Base-by-base conservation (phyloP, 208 protist genomes). In the Leishmania guyanensis region DNA sequence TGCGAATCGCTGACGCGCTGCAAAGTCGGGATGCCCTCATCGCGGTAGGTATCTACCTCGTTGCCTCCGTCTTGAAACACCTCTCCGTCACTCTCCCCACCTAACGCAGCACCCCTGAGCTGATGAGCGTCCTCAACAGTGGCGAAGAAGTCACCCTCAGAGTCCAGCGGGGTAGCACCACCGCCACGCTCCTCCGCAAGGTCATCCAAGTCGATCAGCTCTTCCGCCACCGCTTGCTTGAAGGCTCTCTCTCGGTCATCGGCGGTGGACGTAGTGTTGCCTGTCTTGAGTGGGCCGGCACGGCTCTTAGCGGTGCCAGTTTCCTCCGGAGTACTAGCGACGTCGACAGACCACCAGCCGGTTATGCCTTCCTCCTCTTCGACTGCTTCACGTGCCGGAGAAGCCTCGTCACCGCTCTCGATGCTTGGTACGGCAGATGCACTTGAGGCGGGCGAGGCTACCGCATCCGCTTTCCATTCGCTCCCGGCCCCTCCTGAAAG, bases 201-300 rank as follows among this genome's bases (percentile, higher is more conserved):
- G 0, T 39, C 60, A 0, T 88, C 84, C 29, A 88, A 36, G 20
- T 43, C 84, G 53, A 88, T 81, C 48, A 88, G 43, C 12, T 88
- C 84, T 33, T 88, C 84, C 36, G 62, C 10, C 6, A 88, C 36
- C 1, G 80, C 79, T 68, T 76, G 84, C 64, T 73, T 43, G 26
- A 84, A 81, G 2, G 22, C 46, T 8, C 69, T 48, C 5, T 78
- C 54, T 33, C 83, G 73, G 33, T 66, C 56, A 3, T 68, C 20
- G n/a, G 26, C 12, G 22, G 66, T 46, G 17, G 39, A 74, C 56
- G 36, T 53, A 6, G 50, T 22, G 36, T 66, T 58, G 65, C 36
- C 62, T 20, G 10, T 36, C 5, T 14, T 9, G n/a, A 29, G 22
- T 9, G 73, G 26, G 33, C 43, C 43, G 20, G 69, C 22, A 74